phyloP scores from a whole-genome alignment of 148 eudicot species.

The Gaultheria prostrata region DNA sequence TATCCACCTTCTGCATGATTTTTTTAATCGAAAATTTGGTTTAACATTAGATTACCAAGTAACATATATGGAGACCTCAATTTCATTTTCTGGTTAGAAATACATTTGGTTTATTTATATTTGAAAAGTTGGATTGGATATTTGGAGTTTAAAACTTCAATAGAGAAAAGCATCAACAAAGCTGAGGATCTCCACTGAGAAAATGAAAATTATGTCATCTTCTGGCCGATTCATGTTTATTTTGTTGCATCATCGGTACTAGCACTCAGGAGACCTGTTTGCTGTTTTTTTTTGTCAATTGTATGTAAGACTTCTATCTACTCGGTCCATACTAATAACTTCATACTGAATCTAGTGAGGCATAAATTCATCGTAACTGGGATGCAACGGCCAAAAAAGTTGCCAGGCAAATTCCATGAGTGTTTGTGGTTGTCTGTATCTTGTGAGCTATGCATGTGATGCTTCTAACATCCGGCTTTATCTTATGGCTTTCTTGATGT shows the following conservation, averaged over 20 bases:
- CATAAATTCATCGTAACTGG: too few relatives aligned
- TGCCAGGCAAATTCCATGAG: too few relatives aligned
- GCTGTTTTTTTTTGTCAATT: background rate
- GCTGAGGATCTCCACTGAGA: background rate
- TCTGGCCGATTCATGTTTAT: background rate
- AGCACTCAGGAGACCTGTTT: background rate
- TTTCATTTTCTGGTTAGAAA: background rate
- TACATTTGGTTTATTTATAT: background rate
- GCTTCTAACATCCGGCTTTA: too few relatives aligned
- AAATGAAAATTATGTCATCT: background rate
- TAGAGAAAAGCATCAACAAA: background rate
- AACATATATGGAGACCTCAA: background rate
- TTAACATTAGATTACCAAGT: background rate
- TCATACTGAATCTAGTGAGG: too few relatives aligned
- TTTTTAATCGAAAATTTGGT: background rate
- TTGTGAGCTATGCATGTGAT: too few relatives aligned
- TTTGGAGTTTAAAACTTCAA: background rate
- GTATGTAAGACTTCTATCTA: background rate
- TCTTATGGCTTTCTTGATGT: too few relatives aligned
- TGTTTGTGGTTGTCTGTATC: too few relatives aligned
- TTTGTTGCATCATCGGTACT: background rate
- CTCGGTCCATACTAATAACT: background rate
- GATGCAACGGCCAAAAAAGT: too few relatives aligned
- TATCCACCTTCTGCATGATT: background rate
- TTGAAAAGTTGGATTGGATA: background rate